Evolutionary conservation across 163 green algal genomes (phyloP).

Genomic region (Chloroidium sp.): DNA sequence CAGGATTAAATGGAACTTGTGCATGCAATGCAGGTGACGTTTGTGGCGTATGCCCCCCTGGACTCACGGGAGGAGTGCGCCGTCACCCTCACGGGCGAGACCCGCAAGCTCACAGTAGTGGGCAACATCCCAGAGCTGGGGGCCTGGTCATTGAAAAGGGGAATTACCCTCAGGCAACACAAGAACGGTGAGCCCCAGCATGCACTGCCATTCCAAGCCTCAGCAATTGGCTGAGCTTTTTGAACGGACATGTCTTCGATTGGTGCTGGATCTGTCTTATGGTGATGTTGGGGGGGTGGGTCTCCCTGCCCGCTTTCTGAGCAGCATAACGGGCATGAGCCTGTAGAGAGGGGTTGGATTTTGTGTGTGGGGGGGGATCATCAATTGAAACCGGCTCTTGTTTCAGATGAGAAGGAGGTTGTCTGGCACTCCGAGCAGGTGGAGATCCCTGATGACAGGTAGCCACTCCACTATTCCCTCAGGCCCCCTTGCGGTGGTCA

Average conservation of each 20-base stretch:
- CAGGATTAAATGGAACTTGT: too few species aligned
- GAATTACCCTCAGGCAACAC: background rate
- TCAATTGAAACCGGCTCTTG: background rate
- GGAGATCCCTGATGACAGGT: too few species aligned
- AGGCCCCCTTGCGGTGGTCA: too few species aligned
- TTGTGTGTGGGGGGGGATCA: background rate
- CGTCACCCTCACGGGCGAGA: background rate
- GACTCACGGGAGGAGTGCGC: background rate
- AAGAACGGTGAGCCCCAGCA: background rate
- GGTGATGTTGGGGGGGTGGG: too few species aligned
- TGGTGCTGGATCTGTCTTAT: too few species aligned
- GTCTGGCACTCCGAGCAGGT: background rate
- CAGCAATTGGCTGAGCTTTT: too few species aligned
- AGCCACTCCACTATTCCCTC: too few species aligned
- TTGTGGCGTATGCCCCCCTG: background rate
- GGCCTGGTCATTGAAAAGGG: background rate
- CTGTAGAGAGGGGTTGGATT: background rate
- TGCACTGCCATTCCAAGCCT: too few species aligned
- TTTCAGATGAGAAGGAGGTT: background rate
- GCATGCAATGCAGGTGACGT: background rate
- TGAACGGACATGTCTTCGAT: background rate
- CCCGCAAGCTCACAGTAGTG: constrained; percentile 1
- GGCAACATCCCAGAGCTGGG: constrained; percentile 7
- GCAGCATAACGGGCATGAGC: too few species aligned
- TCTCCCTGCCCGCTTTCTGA: too few species aligned